Conservation (phyloP, 768 basidiomycete genomes). For the Kwoniella europaea region DNA sequence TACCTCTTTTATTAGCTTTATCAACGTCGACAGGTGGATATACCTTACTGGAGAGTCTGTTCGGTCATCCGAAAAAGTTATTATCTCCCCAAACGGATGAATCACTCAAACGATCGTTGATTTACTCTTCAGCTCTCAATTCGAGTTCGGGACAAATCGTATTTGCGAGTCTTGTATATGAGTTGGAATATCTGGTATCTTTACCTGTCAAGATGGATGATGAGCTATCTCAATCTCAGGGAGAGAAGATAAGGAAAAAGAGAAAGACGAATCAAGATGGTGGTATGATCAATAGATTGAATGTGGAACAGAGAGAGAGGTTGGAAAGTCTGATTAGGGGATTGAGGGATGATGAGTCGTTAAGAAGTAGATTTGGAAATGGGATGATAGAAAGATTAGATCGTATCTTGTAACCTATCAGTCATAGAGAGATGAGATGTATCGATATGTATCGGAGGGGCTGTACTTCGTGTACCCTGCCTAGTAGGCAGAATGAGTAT, state of each 20-base stretch:
- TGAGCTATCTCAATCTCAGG: neutral
- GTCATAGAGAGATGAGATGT: neutral
- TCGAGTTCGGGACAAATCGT: too few species aligned
- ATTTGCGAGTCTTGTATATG: conserved; percentile 1
- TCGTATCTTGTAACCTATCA: neutral
- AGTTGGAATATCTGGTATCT: conserved; percentile 18
- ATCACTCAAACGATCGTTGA: conserved; percentile 1
- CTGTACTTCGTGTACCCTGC: neutral
- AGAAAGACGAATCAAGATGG: neutral
- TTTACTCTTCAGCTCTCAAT: neutral
- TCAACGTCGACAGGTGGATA: neutral
- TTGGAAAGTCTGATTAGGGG: conserved; percentile 18
- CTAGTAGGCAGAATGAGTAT: too few species aligned
- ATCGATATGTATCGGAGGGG: neutral
- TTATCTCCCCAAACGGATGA: neutral
- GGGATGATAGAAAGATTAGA: conserved; percentile 2
- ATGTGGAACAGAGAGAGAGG: conserved; percentile 6
- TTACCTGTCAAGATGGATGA: conserved; percentile 1
- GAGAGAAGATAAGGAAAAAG: neutral
- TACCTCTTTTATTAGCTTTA: conserved; percentile 12
- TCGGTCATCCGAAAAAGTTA: neutral
- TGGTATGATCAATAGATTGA: neutral
- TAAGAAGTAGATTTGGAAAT: conserved; percentile 13
- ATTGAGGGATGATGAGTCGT: conserved; percentile 29
- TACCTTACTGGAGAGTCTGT: neutral